Evolutionary conservation across 306 rosid genomes (phyloP), one percentile per base, ranked within the genome.

Genomic region (Acacia melanoxylon): DNA sequence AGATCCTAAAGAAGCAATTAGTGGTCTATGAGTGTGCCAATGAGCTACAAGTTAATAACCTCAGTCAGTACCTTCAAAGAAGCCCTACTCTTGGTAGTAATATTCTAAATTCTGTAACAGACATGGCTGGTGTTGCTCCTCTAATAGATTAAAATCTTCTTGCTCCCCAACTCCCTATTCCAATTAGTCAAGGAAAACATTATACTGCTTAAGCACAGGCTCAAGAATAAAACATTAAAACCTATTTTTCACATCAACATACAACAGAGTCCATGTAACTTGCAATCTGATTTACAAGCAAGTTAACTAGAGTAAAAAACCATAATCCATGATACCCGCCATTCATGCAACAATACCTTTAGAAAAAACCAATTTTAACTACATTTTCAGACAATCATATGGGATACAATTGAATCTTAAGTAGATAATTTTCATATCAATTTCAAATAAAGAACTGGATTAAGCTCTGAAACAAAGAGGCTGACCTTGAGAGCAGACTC

Each of bases 401-500:
- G 51, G 9, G 24, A 78, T 25, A 59, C n/a, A 24, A 48, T 33
- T 24, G 42, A 8, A 46, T n/a, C 51, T 62, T 9, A 46, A 59
- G 33, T 31, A 9, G 25, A 52, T 19, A 19, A 19, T 56, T 56
- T 58, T 58, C 54, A 59, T 31, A 45, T 31, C 63, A 80, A 56
- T 44, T 59, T 25, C 33, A 56, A 13, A 62, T 13, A 58, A 58
- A 10, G 65, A 25, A 14, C 41, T 63, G n/a, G 10, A 29, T 63
- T 29, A 4, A 63, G 20, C 37, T 27, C 40, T 0, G 15, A 44
- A 42, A 2, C 40, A 42, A 68, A 51, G 1, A 14, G 16, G 40
- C 48, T 4, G 27, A 95, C 99, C 98, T 91, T 95, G 89, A 95
- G 92, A 65, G 99, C 97, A 14, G 99, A 95, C 67, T 95, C 99